phyloP scores from a whole-genome alignment of 73 alveolate genomes.

The Breviolum minutum region DNA sequence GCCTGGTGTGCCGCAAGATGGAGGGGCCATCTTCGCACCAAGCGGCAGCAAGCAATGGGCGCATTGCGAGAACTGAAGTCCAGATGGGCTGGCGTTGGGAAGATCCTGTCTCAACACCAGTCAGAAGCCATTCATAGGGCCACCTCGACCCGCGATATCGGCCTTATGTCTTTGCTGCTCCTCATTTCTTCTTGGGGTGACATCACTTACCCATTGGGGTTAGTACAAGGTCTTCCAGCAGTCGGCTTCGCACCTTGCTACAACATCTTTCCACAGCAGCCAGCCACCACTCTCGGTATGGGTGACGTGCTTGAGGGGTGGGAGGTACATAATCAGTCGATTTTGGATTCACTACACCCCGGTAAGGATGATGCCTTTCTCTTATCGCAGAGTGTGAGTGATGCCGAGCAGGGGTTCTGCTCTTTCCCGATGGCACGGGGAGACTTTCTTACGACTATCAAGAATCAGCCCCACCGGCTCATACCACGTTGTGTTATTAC shows the following conservation, averaged over 20 bases:
- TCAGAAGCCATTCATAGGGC: background rate
- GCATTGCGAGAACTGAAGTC: background rate
- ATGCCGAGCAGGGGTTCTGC: background rate
- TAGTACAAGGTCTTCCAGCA: background rate
- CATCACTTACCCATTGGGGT: background rate
- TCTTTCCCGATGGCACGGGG: background rate
- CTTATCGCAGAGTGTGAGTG: background rate
- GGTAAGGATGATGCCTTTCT: background rate
- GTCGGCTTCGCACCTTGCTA: too few species aligned
- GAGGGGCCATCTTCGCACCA: background rate
- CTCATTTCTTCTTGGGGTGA: background rate
- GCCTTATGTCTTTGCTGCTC: background rate
- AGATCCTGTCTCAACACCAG: background rate
- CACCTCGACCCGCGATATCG: background rate
- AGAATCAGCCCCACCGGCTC: background rate
- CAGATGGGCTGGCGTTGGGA: background rate
- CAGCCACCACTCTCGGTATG: background rate
- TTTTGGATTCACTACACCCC: background rate
- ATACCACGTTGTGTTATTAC: slow-evolving; percentile 19
- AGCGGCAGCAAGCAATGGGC: background rate
- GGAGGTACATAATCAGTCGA: background rate
- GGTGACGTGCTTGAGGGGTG: slow-evolving; percentile 1
- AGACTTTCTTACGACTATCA: too few species aligned
- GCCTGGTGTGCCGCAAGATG: background rate
- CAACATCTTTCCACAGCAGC: background rate